phyloP scores from a whole-genome alignment of 768 basidiomycete species.

The Russula compacta region DNA sequence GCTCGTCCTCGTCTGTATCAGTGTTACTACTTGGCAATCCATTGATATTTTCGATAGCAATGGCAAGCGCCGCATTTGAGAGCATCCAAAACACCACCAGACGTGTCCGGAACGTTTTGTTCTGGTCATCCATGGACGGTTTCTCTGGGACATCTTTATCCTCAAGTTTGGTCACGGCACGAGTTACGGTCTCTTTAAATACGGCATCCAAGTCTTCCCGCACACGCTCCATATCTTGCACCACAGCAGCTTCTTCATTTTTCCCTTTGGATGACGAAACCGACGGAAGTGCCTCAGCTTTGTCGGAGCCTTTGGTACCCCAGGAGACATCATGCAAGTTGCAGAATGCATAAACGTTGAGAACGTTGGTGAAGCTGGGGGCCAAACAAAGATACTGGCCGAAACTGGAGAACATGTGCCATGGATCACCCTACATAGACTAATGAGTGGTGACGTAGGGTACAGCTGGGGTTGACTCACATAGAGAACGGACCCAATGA shows the following conservation, averaged over 20 bases:
- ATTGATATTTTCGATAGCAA: slow-evolving; percentile 69
- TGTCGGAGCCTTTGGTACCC: slow-evolving; percentile 95
- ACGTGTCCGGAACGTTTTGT: slow-evolving; percentile 88
- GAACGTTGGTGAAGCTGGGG: slow-evolving; percentile 87
- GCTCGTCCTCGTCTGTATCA: slow-evolving; percentile 32
- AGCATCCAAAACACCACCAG: slow-evolving; percentile 80
- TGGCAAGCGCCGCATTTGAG: slow-evolving; percentile 55
- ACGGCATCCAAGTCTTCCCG: slow-evolving; percentile 86
- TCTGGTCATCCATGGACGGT: slow-evolving; percentile 81
- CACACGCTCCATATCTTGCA: slow-evolving; percentile 74
- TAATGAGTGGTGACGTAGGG: slow-evolving; percentile 4
- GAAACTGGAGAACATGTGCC: slow-evolving; percentile 97
- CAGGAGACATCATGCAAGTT: slow-evolving; percentile 92
- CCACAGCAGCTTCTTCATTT: slow-evolving; percentile 63
- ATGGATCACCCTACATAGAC: slow-evolving; percentile 73
- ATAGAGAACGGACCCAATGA: slow-evolving; percentile 76
- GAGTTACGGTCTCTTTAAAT: slow-evolving; percentile 87
- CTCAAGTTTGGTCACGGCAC: slow-evolving; percentile 70
- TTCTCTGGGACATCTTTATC: slow-evolving; percentile 61
- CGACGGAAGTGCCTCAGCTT: slow-evolving; percentile 84
- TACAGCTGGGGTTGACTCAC: slow-evolving; percentile 36
- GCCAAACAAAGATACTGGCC: slow-evolving; percentile 85
- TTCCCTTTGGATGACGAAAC: slow-evolving; percentile 78
- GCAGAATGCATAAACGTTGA: slow-evolving; percentile 96
- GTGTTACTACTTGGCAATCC: slow-evolving; percentile 40